phyloP scores from a whole-genome alignment of 441 rosid genomes.

The Pelargonium australe region DNA sequence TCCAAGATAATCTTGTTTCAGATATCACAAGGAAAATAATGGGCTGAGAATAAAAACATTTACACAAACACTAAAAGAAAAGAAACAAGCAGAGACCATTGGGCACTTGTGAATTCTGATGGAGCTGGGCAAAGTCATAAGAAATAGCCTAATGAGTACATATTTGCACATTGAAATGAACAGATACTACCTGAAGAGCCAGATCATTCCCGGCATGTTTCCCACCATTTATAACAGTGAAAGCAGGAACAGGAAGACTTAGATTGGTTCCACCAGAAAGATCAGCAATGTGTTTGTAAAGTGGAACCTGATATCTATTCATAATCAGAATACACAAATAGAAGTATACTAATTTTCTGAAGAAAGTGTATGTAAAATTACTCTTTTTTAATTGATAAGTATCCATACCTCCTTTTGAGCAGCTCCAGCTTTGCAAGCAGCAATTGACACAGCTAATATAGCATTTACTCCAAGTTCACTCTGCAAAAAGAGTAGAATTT shows the following conservation, averaged over 20 bases:
- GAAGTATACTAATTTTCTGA: slow-evolving; percentile 9
- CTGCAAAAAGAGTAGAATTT: slow-evolving; percentile 34
- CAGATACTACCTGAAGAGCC: slow-evolving; percentile 62
- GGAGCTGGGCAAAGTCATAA: not conserved
- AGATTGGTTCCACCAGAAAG: slow-evolving; percentile 60
- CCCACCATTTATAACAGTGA: slow-evolving; percentile 91
- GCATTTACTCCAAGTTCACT: slow-evolving; percentile 92
- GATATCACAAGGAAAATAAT: not conserved
- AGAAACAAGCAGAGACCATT: not conserved
- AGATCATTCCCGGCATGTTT: slow-evolving; percentile 76
- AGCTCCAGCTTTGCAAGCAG: slow-evolving; percentile 99
- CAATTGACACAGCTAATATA: slow-evolving; percentile 84
- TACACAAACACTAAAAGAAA: not conserved
- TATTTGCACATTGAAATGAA: slow-evolving; percentile 4
- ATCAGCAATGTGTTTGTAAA: slow-evolving; percentile 82
- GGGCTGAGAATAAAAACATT: not conserved
- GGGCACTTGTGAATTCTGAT: not conserved
- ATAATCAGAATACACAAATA: slow-evolving; percentile 16
- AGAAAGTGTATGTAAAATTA: slow-evolving; percentile 7
- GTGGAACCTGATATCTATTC: slow-evolving; percentile 58
- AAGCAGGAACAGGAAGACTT: slow-evolving; percentile 87
- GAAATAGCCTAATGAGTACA: slow-evolving; percentile 6
- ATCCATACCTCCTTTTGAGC: slow-evolving; percentile 79
- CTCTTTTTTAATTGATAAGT: slow-evolving; percentile 7
- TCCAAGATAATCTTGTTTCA: not conserved